These are phyloP conservation scores for Myxozyma monticola DNA, from an alignment of 805 yeast species.

Conservation along the genomic window DNA sequence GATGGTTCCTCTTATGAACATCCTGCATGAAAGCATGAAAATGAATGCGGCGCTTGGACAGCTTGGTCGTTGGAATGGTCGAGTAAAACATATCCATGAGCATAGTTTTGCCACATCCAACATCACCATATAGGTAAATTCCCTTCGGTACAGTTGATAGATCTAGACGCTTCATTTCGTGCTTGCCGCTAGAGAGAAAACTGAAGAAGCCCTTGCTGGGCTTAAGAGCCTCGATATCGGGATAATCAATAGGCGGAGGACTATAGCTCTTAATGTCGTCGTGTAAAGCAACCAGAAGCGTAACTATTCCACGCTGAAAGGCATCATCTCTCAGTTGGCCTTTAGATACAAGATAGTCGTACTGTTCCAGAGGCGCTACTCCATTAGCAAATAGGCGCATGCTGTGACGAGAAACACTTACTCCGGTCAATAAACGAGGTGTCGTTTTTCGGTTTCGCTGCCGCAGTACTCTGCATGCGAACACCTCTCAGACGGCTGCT, in stretches of 20 bases:
- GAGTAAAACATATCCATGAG: conserved; percentile 91
- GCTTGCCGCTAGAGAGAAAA: conserved; percentile 14
- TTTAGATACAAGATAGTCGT: conserved; percentile 31
- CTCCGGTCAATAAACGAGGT: too few species aligned
- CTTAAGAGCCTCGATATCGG: conserved; percentile 52
- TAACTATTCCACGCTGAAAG: conserved; percentile 73
- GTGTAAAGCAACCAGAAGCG: conserved; percentile 62
- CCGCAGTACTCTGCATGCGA: too few species aligned
- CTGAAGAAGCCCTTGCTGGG: conserved; percentile 48
- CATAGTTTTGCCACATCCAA: conserved; percentile 98
- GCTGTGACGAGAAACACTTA: too few species aligned
- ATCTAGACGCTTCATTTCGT: conserved; percentile 20
- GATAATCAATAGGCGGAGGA: conserved; percentile 62
- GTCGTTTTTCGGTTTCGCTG: too few species aligned
- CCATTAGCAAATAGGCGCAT: too few species aligned
- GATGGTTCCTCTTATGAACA: conserved; percentile 83
- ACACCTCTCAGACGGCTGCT: too few species aligned
- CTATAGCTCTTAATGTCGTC: conserved; percentile 51
- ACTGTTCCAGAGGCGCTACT: conserved; percentile 28
- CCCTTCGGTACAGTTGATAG: conserved; percentile 58
- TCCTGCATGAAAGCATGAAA: conserved; percentile 97
- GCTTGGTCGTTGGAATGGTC: conserved; percentile 68
- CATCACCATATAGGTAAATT: conserved; percentile 92
- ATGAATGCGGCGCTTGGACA: conserved; percentile 80
- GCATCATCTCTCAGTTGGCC: conserved; percentile 59